These are phyloP conservation scores for Cyclanthera cordifolia DNA, from an alignment of 306 rosid species.

Conservation along the genomic window DNA sequence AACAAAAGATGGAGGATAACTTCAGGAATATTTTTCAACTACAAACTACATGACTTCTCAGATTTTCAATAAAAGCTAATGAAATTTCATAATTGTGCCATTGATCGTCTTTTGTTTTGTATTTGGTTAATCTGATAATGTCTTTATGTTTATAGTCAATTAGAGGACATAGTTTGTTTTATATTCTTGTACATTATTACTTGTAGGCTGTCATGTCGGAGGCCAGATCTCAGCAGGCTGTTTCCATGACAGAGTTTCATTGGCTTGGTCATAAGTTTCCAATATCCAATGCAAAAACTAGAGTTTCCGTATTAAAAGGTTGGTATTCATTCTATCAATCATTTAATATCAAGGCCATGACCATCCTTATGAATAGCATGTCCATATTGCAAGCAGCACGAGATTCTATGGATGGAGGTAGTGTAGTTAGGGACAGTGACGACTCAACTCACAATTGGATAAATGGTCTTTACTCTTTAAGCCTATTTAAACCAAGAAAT, in stretches of 20 bases:
- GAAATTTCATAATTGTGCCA: background rate
- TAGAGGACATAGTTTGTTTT: background rate
- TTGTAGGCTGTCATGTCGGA: constrained; percentile 94
- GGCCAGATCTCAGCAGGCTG: constrained; percentile 99
- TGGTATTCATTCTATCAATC: constrained; percentile 8
- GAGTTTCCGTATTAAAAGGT: constrained; percentile 93
- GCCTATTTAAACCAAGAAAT: background rate
- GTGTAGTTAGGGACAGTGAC: background rate
- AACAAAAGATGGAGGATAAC: background rate
- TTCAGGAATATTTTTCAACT: background rate
- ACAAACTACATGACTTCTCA: background rate
- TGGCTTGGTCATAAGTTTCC: constrained; percentile 99
- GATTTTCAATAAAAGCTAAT: background rate
- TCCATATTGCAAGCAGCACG: background rate
- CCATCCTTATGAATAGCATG: background rate
- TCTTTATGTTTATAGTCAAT: constrained; percentile 1
- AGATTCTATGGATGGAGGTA: background rate
- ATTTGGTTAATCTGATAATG: constrained; percentile 1
- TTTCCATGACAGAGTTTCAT: constrained; percentile 88
- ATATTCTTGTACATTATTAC: constrained; percentile 12
- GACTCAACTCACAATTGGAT: background rate
- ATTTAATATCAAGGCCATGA: background rate
- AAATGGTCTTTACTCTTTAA: background rate
- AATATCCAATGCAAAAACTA: constrained; percentile 81
- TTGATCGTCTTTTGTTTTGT: background rate